These are phyloP conservation scores for Colletotrichum camelliae DNA, from an alignment of 2,329 filamentous ascomycete genomes.

Conservation along the genomic window DNA sequence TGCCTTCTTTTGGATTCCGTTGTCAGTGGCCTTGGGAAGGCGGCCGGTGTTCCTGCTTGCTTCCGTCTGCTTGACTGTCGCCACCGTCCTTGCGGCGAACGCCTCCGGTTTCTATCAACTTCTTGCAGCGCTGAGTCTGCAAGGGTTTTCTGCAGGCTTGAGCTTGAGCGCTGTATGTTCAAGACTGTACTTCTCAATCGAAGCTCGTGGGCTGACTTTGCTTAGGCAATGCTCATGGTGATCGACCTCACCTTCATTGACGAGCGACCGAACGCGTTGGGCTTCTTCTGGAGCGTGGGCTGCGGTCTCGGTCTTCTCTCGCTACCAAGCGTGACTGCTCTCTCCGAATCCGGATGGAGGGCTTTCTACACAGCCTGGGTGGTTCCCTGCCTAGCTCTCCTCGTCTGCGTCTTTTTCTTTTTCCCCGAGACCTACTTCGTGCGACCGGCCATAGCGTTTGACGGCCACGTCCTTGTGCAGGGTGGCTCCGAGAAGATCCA, in stretches of 20 bases:
- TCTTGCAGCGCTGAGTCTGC: conserved; percentile 32
- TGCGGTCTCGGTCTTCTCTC: conserved; percentile 30
- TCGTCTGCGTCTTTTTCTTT: conserved; percentile 33
- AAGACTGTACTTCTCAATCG: background rate
- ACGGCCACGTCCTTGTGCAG: conserved; percentile 43
- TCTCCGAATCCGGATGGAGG: conserved; percentile 33
- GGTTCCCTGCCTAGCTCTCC: conserved; percentile 26
- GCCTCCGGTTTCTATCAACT: conserved; percentile 32
- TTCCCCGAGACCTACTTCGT: conserved; percentile 45
- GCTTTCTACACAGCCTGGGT: conserved; percentile 36
- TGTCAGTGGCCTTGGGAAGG: conserved; percentile 40
- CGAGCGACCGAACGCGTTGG: conserved; percentile 37
- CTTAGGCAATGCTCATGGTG: conserved; percentile 37
- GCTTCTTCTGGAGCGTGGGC: conserved; percentile 36
- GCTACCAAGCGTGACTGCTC: conserved; percentile 31
- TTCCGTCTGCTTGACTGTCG: conserved; percentile 16
- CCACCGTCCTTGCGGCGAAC: conserved; percentile 28
- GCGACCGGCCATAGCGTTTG: conserved; percentile 43
- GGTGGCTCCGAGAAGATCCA: conserved; percentile 40
- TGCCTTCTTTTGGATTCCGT: conserved; percentile 39
- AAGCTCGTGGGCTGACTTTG: background rate
- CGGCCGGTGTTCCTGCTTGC: conserved; percentile 37
- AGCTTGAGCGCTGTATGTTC: conserved; percentile 32
- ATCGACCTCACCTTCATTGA: conserved; percentile 45
- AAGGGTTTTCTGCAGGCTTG: conserved; percentile 37